Conservation (phyloP, 768 basidiomycete species). For the Sarcodon sp. region DNA sequence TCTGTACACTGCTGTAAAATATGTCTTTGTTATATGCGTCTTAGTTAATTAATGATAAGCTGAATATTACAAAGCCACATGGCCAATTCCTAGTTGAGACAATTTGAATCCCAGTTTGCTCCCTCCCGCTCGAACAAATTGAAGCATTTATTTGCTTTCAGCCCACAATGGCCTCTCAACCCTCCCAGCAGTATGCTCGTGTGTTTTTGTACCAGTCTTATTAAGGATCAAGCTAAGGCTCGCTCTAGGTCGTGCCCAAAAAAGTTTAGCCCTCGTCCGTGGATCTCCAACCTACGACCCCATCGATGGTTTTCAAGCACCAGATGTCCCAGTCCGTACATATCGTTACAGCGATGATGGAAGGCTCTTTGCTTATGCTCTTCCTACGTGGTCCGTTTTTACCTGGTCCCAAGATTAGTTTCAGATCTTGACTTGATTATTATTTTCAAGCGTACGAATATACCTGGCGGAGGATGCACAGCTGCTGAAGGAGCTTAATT, state of each 20-base stretch:
- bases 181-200: conserved; percentile 82
- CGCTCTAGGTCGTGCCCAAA: conserved; percentile 80
- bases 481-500: conserved; percentile 61
- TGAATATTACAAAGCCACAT: too few species aligned
- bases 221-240: conserved; percentile 10
- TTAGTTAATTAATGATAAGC: too few species aligned
- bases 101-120: not conserved
- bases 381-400: conserved; percentile 53
- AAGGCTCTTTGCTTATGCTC: conserved; percentile 73
- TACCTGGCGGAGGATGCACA: conserved; percentile 62
- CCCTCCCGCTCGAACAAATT: conserved; percentile 8
- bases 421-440: conserved; percentile 2
- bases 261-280: conserved; percentile 75
- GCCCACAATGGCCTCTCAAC: conserved; percentile 54
- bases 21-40: too few species aligned
- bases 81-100: not conserved
- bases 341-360: conserved; percentile 82
- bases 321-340: conserved; percentile 62
- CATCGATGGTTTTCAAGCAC: conserved; percentile 47
- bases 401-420: not conserved
- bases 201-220: conserved; percentile 18
- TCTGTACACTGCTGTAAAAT: too few species aligned
- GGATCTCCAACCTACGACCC: conserved; percentile 67
- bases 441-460: conserved; percentile 52
- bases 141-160: conserved; percentile 83